Base-by-base conservation (phyloP, 495 filamentous ascomycete species). In the Terfezia claveryi region DNA sequence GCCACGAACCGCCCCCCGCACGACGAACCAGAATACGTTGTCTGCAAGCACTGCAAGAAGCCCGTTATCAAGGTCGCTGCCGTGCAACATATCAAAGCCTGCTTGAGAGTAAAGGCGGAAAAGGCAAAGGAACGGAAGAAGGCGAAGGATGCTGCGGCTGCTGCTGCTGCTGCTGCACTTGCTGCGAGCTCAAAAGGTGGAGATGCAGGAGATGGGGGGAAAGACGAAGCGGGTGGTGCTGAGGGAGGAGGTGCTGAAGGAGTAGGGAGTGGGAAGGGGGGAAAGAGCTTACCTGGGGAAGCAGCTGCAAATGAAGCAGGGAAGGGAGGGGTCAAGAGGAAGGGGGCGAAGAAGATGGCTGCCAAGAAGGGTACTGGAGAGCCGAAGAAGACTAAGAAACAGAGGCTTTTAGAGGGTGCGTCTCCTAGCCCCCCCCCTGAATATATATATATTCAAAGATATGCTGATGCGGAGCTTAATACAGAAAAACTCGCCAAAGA, bases 381-480 rank as follows among this genome's bases (percentile, higher is more conserved):
- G 8, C 87, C 83, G 67, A 80, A 80, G 37, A 95, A 94, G 78
- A 96, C 95, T 74, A 76, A 89, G 54, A 96, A 96, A 71, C 78
- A 80, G 23, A 79, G 78, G 57, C 11, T 23, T 2, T 32, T 51
- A 32, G 50, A 51, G 12, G 16, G 16, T 51, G 27, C 27, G 58
- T 57, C 10, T 49, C 58, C 23, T 23, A 51, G 6, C n/a, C 23
- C 2, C n/a, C 41, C 41, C 4, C 17, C 41, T 8, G 50, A 51
- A 51, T 32, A 20, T 51, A 54, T 51, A 54, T 16, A 36, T 49
- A 46, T 52, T 61, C 23, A 59, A 32, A 32, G 7, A 32, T 32
- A 32, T 32, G 27, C 27, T 32, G 27, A 32, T 7, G 7, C 27
- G 27, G 27, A 32, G 37, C n/a, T 49, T 20, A 4, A 27, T 52